phyloP scores from a whole-genome alignment of 2,329 filamentous ascomycete species.

The Botrytis squamosa region DNA sequence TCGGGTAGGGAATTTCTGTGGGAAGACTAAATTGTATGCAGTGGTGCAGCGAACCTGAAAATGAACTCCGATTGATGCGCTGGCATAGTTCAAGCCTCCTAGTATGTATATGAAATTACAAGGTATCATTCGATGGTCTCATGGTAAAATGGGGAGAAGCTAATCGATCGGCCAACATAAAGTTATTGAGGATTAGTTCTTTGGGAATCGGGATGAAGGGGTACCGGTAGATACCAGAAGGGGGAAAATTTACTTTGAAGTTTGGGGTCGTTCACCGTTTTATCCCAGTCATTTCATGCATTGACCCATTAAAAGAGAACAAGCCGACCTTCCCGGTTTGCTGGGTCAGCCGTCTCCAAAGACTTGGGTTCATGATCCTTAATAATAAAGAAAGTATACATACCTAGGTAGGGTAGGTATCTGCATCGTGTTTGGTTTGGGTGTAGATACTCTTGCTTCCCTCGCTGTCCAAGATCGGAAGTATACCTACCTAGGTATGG shows the following conservation, averaged over 20 bases:
- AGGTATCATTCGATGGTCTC: background rate
- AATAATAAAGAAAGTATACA: background rate
- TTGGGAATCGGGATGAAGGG: background rate
- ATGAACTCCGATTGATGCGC: constrained; percentile 18
- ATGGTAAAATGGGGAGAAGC: background rate
- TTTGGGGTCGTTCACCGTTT: background rate
- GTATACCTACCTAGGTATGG: too few relatives aligned
- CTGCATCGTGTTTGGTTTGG: background rate
- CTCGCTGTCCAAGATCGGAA: background rate
- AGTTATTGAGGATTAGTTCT: background rate
- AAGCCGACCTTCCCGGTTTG: constrained; percentile 19
- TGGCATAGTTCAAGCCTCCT: constrained; percentile 11
- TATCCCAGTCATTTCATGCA: constrained; percentile 21
- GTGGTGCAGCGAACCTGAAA: background rate
- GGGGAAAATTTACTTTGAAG: background rate
- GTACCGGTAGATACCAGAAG: background rate
- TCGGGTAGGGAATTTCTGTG: constrained; percentile 7
- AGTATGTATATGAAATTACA: background rate
- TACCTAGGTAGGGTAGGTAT: background rate
- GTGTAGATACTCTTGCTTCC: background rate
- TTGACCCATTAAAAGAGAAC: constrained; percentile 14
- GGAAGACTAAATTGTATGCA: background rate
- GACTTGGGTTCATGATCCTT: constrained; percentile 7
- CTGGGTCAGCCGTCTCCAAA: constrained; percentile 21
- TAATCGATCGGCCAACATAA: background rate